Conservation (phyloP, 1,284 basidiomycete genomes). For the Inonotus hispidus region DNA sequence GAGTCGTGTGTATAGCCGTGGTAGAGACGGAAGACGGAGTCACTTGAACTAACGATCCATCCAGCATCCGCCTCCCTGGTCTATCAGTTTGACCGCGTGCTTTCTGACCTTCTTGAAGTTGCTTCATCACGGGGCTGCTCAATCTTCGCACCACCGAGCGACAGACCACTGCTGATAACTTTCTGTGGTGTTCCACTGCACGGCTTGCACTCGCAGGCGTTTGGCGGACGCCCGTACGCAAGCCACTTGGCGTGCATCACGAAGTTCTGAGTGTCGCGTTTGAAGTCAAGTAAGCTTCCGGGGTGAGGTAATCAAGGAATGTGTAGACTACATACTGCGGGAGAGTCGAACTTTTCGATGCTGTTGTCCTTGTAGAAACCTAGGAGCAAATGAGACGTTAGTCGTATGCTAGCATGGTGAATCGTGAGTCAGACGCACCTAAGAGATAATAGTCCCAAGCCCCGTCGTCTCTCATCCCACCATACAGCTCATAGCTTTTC, state of each 20-base stretch:
- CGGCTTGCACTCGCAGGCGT: neutral
- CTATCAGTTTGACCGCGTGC: neutral
- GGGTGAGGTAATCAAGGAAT: no score
- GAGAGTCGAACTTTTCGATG: neutral
- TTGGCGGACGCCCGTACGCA: slow-evolving; percentile 1
- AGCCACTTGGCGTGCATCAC: slow-evolving; percentile 13
- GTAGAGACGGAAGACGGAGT: no score
- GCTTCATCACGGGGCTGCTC: neutral
- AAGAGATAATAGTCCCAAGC: slow-evolving; percentile 2
- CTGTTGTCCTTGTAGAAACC: neutral
- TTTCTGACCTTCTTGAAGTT: neutral
- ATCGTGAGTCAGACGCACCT: neutral
- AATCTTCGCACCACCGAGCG: neutral
- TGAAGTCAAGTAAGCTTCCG: neutral
- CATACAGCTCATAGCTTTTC: slow-evolving; percentile 3
- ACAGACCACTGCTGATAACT: neutral
- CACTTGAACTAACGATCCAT: no score
- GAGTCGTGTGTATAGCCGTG: no score
- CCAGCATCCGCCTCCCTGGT: no score
- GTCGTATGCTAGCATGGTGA: neutral
- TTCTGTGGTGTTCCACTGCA: neutral
- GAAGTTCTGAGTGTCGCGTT: neutral
- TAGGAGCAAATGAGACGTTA: neutral
- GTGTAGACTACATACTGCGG: neutral
- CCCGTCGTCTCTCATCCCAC: neutral